These are phyloP conservation scores for Starmerella tilneyi DNA, from an alignment of 805 yeast genomes.

Conservation along the genomic window DNA sequence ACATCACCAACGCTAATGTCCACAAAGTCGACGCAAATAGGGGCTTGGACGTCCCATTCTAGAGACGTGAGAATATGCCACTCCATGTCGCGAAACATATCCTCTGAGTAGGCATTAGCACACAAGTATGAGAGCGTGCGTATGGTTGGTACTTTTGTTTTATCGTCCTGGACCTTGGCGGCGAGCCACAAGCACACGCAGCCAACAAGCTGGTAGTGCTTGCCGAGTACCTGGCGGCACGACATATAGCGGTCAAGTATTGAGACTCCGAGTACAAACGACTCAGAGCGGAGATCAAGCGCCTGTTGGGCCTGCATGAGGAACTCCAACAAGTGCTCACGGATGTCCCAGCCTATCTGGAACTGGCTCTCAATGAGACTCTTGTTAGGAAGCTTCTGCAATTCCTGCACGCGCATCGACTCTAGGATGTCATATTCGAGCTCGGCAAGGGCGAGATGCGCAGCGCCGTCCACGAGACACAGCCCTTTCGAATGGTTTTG, in stretches of 20 bases:
- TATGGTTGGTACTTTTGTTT: conserved; percentile 64
- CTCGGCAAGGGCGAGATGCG: conserved; percentile 23
- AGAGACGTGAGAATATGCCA: conserved; percentile 59
- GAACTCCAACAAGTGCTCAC: conserved; percentile 70
- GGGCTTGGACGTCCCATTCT: conserved; percentile 62
- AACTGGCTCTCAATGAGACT: conserved; percentile 77
- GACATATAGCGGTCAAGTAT: conserved; percentile 87
- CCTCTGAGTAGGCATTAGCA: conserved; percentile 51
- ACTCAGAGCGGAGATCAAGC: conserved; percentile 55
- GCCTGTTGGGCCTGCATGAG: conserved; percentile 54
- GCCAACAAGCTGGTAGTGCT: conserved; percentile 82
- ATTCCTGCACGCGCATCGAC: conserved; percentile 15
- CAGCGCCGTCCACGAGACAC: conserved; percentile 18
- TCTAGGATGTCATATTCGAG: conserved; percentile 21
- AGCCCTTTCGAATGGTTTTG: not conserved
- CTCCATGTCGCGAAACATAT: conserved; percentile 66
- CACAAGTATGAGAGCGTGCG: conserved; percentile 63
- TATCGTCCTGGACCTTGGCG: conserved; percentile 67
- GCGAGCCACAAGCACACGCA: conserved; percentile 91
- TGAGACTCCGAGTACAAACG: conserved; percentile 56
- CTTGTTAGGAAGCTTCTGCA: conserved; percentile 39
- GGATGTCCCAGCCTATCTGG: conserved; percentile 61
- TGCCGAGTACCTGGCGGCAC: conserved; percentile 68
- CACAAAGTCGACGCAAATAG: conserved; percentile 42
- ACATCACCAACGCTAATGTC: conserved; percentile 23